These are phyloP conservation scores for Samsoniella hepiali DNA, from an alignment of 2,329 filamentous ascomycete species.

Conservation along the genomic window DNA sequence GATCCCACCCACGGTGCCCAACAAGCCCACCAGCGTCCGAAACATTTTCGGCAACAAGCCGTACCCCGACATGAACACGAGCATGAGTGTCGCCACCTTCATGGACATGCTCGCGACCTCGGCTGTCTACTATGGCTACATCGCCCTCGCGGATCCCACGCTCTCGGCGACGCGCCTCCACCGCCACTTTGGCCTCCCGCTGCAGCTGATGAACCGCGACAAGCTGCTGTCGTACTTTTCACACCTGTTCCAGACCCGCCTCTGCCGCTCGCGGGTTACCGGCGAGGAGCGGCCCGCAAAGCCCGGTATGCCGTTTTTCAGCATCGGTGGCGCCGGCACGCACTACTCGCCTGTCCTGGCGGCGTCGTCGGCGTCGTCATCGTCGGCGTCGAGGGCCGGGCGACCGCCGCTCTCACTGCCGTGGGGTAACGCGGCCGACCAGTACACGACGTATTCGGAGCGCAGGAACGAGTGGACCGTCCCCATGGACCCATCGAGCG, in stretches of 20 bases:
- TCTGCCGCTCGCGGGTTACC: neutral
- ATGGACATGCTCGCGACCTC: conserved; percentile 21
- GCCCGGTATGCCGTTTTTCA: conserved; percentile 48
- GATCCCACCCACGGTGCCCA: neutral
- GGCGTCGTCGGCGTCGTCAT: conserved; percentile 6
- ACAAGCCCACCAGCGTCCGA: conserved; percentile 4
- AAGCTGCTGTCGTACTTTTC: conserved; percentile 21
- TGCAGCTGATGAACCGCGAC: conserved; percentile 18
- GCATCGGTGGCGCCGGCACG: conserved; percentile 64
- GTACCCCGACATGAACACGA: conserved; percentile 14
- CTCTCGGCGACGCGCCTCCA: conserved; percentile 15
- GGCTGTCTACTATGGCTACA: conserved; percentile 20
- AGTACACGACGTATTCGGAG: conserved; percentile 6
- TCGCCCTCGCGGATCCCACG: conserved; percentile 19
- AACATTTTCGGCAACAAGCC: conserved; percentile 13
- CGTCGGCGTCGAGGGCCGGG: neutral
- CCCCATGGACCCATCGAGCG: conserved; percentile 15
- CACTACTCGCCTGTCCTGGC: conserved; percentile 18
- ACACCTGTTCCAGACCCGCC: conserved; percentile 18
- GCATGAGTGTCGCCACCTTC: conserved; percentile 15
- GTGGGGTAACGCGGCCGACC: conserved; percentile 15
- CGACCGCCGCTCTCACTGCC: conserved; percentile 5
- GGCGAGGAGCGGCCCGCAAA: neutral
- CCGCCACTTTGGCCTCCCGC: conserved; percentile 19
- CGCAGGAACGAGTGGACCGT: conserved; percentile 16